Percentiles rank a stretch among this genome's conserved stretches.
Conservation (phyloP, 106 monocot genomes). For the Narthecium ossifragum region DNA sequence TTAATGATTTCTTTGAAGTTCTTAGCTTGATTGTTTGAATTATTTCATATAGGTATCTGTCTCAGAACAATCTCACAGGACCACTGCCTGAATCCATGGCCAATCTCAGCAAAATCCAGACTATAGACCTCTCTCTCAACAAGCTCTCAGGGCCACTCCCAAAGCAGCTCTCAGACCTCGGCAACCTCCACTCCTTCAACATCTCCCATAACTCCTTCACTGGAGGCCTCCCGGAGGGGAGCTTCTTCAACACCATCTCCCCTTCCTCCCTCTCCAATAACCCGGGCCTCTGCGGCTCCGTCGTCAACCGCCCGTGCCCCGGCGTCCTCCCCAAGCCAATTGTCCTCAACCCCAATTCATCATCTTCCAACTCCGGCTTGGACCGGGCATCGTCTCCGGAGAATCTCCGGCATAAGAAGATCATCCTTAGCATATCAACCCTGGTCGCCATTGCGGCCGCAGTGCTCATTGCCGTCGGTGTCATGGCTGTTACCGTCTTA, state of each 20-base stretch:
- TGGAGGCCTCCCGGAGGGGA: constrained; percentile 65
- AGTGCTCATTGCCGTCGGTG: constrained; percentile 58
- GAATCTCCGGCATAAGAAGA: constrained; percentile 56
- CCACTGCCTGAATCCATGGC: constrained; percentile 42
- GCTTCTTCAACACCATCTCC: constrained; percentile 61
- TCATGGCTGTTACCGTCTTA: constrained; percentile 57
- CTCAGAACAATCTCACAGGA: constrained; percentile 72
- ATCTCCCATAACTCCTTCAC: constrained; percentile 72
- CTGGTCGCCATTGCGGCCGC: constrained; percentile 79
- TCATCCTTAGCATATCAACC: constrained; percentile 78
- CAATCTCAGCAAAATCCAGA: constrained; percentile 58
- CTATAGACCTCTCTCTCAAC: constrained; percentile 65
- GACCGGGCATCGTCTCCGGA: constrained; percentile 1
- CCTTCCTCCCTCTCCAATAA: constrained; percentile 64
- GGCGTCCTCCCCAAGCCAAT: constrained; percentile 84
- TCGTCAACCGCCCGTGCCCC: constrained; percentile 55
- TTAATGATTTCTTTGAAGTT: background rate
- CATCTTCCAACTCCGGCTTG: constrained; percentile 17
- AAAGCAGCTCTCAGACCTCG: constrained; percentile 58
- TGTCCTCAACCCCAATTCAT: constrained; percentile 67
- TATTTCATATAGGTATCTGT: constrained; percentile 49
- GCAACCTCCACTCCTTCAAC: constrained; percentile 56
- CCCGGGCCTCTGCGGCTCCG: constrained; percentile 68
- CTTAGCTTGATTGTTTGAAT: background rate
- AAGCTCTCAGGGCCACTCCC: constrained; percentile 58